phyloP scores from a whole-genome alignment of 441 rosid species.

The Mallotus japonicus region DNA sequence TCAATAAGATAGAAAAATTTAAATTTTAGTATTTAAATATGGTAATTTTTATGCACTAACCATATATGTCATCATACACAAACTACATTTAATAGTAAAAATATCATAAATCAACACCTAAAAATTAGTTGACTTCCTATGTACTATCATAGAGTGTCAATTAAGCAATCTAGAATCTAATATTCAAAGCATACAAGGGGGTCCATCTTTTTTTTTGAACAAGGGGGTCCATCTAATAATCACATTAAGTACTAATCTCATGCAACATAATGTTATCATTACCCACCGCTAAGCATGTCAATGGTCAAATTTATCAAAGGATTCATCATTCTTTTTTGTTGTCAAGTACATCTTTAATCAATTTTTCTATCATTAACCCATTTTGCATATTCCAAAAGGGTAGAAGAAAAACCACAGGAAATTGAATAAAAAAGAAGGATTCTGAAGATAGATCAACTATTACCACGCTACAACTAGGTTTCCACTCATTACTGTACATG shows the following conservation, averaged over 20 bases:
- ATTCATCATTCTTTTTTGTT: not conserved
- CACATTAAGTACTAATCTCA: not conserved
- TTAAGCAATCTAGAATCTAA: no score
- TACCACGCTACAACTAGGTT: not conserved
- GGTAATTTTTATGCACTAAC: no score
- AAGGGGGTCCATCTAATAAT: constrained; percentile 8
- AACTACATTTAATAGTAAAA: no score
- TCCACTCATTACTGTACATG: constrained; percentile 16
- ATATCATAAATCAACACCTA: no score
- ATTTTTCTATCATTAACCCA: not conserved
- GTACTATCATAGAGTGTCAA: no score
- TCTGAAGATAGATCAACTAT: not conserved
- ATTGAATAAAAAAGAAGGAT: not conserved
- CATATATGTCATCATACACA: no score
- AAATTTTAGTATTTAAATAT: no score
- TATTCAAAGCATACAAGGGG: no score
- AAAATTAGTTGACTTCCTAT: no score
- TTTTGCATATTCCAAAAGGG: not conserved
- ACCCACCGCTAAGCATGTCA: not conserved
- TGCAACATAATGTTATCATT: not conserved
- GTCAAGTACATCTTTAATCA: not conserved
- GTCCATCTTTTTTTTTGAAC: no score
- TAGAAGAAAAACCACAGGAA: no score
- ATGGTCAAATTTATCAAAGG: not conserved
- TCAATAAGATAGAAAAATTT: no score